phyloP scores from a whole-genome alignment of 306 rosid genomes.

The Cucumis sativus region Cucumber_9930_V3 NC_026660.2:3181001-3181500 shows the following conservation, averaged over 20 bases:
- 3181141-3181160: conserved; percentile 16
- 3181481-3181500: background rate
- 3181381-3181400: background rate
- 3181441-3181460: background rate
- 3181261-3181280: background rate
- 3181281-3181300: background rate
- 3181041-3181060: conserved; percentile 71
- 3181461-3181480: background rate
- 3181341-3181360: background rate
- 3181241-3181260: background rate
- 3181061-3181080: conserved; percentile 59
- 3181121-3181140: conserved; percentile 31
- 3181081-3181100: conserved; percentile 60
- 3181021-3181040: conserved; percentile 82
- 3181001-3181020: background rate
- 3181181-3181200: conserved; percentile 52
- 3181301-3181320: background rate
- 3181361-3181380: background rate
- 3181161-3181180: conserved; percentile 34
- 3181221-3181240: background rate
- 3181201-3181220: conserved; percentile 21
- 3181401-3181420: background rate
- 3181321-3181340: background rate
- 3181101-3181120: conserved; percentile 38
- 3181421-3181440: background rate